Evolutionary conservation across 805 yeast genomes (phyloP).

Genomic region (Hyphopichia homilentoma): DNA sequence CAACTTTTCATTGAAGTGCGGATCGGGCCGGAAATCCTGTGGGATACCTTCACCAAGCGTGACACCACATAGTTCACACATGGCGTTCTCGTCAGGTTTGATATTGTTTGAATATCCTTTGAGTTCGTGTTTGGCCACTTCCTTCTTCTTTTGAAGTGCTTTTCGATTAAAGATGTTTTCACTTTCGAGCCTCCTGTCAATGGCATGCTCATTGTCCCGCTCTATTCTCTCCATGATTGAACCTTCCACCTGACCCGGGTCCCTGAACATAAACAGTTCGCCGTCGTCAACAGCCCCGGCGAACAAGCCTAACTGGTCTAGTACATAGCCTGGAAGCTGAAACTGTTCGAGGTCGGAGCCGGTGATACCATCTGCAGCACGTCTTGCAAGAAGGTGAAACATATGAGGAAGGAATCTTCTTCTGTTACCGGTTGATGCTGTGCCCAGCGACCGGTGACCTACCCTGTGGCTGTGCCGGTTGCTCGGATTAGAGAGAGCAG

Average conservation of each 20-base stretch:
- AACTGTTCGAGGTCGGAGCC: not conserved
- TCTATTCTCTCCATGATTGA: slow-evolving; percentile 38
- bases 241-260: slow-evolving; percentile 15
- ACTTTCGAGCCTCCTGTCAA: slow-evolving; percentile 27
- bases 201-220: slow-evolving; percentile 34
- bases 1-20: slow-evolving; percentile 23
- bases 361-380: too few species aligned
- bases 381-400: too few species aligned
- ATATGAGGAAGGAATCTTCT: not conserved
- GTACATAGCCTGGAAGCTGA: slow-evolving; percentile 1
- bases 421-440: too few species aligned
- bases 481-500: too few species aligned
- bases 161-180: slow-evolving; percentile 30
- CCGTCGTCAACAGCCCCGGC: slow-evolving; percentile 5
- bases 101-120: slow-evolving; percentile 31
- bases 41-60: slow-evolving; percentile 75
- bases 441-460: too few species aligned
- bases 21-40: slow-evolving; percentile 38
- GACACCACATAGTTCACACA: slow-evolving; percentile 67
- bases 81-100: slow-evolving; percentile 8
- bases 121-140: slow-evolving; percentile 17
- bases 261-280: slow-evolving; percentile 2
- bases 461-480: too few species aligned
- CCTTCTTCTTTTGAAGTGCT: slow-evolving; percentile 25
- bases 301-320: slow-evolving; percentile 1